phyloP scores from a whole-genome alignment of 2,329 filamentous ascomycete species.

The Grosmannia penicillata region DNA sequence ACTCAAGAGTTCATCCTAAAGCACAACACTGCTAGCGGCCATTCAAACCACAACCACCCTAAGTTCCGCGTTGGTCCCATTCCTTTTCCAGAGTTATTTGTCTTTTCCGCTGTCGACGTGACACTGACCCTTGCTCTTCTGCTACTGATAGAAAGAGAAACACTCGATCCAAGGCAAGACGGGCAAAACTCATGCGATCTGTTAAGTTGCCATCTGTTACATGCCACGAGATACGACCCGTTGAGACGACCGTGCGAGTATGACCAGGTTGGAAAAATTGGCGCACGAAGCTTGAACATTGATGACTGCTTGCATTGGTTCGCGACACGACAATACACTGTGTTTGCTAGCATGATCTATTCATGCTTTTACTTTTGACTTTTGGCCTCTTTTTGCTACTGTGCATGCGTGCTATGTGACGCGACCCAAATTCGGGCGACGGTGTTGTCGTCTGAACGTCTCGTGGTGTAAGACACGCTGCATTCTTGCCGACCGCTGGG shows the following conservation, averaged over 20 bases:
- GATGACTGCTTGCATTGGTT: too few species aligned
- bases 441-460: too few species aligned
- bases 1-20: conserved; percentile 51
- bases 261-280: neutral
- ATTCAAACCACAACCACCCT: conserved; percentile 36
- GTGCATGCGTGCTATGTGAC: too few species aligned
- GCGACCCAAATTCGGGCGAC: too few species aligned
- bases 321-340: too few species aligned
- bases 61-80: conserved; percentile 29
- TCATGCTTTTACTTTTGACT: too few species aligned
- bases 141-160: conserved; percentile 45
- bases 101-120: neutral
- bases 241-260: neutral
- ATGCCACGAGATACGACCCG: neutral
- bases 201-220: too few species aligned
- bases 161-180: conserved; percentile 83
- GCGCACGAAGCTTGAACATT: too few species aligned
- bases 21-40: conserved; percentile 37
- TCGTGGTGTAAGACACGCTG: too few species aligned
- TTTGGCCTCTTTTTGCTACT: too few species aligned
- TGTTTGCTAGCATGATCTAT: too few species aligned
- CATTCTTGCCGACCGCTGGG: too few species aligned
- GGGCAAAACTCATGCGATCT: conserved; percentile 81
- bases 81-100: neutral
- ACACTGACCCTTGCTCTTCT: neutral